A percentile compares a stretch with the other conserved stretches of the same genome.
Evolutionary conservation across 371 early-diverging fungal species (phyloP).

Genomic region (Coemansia sp.): DNA sequence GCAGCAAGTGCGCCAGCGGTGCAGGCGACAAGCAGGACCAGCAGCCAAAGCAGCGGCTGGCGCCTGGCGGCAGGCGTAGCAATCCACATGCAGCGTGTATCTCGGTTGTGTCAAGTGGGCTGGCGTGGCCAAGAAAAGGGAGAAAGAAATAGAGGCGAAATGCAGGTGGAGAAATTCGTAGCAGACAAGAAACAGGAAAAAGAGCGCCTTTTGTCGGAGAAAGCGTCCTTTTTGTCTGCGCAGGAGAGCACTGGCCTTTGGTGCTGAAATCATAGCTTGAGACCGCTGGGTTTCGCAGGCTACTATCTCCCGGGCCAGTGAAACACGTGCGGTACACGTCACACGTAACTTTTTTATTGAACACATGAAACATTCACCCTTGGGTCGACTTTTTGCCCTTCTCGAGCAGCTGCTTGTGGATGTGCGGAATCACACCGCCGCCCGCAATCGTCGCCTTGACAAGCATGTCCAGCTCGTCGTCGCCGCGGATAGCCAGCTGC

Average conservation of each 20-base stretch:
- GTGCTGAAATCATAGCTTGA: neutral
- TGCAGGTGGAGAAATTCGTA: neutral
- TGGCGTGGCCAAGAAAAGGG: neutral
- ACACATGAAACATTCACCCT: neutral
- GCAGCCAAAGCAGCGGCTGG: slow-evolving; percentile 5
- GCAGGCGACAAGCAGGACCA: slow-evolving; percentile 5
- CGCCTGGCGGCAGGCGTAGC: neutral
- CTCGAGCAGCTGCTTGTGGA: slow-evolving; percentile 70
- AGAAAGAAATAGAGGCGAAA: neutral
- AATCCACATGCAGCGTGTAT: neutral
- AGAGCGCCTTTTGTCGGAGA: neutral
- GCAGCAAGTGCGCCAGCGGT: neutral
- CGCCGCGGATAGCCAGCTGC: slow-evolving; percentile 89
- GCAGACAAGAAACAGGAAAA: neutral
- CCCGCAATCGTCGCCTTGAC: slow-evolving; percentile 90
- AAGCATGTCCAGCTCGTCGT: slow-evolving; percentile 85
- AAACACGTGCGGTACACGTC: slow-evolving; percentile 1
- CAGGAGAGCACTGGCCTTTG: neutral
- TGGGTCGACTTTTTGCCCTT: slow-evolving; percentile 35
- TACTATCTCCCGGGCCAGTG: neutral
- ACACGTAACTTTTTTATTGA: neutral
- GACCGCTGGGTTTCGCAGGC: slow-evolving; percentile 7
- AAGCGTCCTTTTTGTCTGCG: neutral
- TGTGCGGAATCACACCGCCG: slow-evolving; percentile 76
- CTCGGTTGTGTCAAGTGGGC: neutral